These are phyloP conservation scores for Ceratocystis lukuohia DNA, from an alignment of 2,329 filamentous ascomycete species.

Conservation along the genomic window DNA sequence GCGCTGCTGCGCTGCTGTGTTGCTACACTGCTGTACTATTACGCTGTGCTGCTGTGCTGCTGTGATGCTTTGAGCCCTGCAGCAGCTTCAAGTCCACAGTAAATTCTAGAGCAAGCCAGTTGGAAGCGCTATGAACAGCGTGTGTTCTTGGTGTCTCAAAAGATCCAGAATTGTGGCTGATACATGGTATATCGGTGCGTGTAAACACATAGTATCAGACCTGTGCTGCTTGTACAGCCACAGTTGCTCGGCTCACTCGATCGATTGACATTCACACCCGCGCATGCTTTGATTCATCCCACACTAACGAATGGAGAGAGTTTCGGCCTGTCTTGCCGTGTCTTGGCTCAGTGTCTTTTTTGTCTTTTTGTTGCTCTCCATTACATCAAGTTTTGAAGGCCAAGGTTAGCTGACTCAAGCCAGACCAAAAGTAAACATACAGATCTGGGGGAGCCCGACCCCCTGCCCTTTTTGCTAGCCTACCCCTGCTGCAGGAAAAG, in stretches of 20 bases:
- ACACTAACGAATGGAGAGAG: neutral
- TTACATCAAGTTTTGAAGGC: neutral
- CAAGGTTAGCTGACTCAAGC: neutral
- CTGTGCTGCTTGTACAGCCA: slow-evolving; percentile 6
- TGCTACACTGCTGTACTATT: too few relatives aligned
- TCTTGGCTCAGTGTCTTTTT: neutral
- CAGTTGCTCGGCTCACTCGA: slow-evolving; percentile 1
- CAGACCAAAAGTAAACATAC: neutral
- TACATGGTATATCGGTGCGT: slow-evolving; percentile 1
- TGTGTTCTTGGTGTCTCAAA: slow-evolving; percentile 8
- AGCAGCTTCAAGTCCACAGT: neutral
- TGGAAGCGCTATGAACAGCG: slow-evolving; percentile 1
- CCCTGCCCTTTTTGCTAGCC: neutral
- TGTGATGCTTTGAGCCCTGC: too few relatives aligned
- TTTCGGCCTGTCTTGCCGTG: neutral
- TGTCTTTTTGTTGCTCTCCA: neutral
- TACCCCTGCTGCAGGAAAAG: neutral
- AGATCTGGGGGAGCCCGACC: neutral
- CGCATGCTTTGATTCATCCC: neutral
- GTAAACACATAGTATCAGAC: neutral
- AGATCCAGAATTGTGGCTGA: slow-evolving; percentile 10
- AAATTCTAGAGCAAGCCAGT: neutral
- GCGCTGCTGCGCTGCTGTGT: too few relatives aligned
- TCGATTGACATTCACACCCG: neutral
- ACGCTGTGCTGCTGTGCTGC: too few relatives aligned